Base-by-base conservation (phyloP, 129 eudicot genomes). In the Silybum marianum region DNA sequence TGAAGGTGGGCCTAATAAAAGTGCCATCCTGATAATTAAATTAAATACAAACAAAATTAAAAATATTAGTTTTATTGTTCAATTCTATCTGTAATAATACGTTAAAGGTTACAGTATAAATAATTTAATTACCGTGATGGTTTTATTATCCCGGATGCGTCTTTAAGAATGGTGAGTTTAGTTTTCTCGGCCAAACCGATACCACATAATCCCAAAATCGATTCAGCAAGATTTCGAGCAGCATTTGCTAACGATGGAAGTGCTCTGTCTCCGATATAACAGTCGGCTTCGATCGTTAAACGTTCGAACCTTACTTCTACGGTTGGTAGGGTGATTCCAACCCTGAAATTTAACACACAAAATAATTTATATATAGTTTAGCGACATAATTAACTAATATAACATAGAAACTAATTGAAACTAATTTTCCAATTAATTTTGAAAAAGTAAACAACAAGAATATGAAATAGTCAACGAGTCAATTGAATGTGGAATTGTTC, bases 1-100 rank as follows among this genome's bases (percentile, higher is more conserved):
- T 32, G 99, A 96, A 0, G 99, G 99, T 83, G 99, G 99, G 28
- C 99, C 99, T 60, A 96, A 69, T 62, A 96, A 85, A 38, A 96
- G 91, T 28, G 98, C 88, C 99, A 96, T 96, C 93, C 99, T 96
- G 79, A 21, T 10, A 9, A 65, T 22, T 7, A 8, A 66, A 66
- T 58, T 58, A 58, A 23, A 11, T 39, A 16, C 7, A 32, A 13
- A 9, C 6, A 23, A 62, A 7, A 36, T 74, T 42, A 25, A 34
- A 2, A 38, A 38, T 38, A 38, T 38, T 38, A 38, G 42, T 38
- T 38, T 38, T 38, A 38, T 38, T 38, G 42, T 7, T 7, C 9
- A 1, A 38, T 38, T 38, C 9, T 0, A 38, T 9, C 42, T 0
- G 9, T 6, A 9, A 38, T 0, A 38, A 7, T 6, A 38, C 0